These are phyloP conservation scores for Hyphopichia burtonii DNA, from an alignment of 1,139 yeast genomes.

Conservation along the genomic window DNA sequence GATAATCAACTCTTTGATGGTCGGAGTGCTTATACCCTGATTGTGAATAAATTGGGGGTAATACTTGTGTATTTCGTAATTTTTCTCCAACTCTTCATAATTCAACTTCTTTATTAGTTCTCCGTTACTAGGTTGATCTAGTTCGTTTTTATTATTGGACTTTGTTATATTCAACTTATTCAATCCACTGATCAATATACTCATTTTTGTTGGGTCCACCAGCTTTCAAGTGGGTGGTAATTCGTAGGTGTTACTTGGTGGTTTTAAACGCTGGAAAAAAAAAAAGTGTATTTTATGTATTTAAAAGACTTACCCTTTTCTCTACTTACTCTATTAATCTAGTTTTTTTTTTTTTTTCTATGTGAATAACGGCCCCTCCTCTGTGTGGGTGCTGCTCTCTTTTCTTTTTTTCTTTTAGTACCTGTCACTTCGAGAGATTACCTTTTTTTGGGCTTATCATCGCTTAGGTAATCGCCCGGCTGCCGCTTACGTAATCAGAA, in stretches of 20 bases:
- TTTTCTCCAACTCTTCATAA: conserved; percentile 37
- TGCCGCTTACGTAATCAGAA: no score
- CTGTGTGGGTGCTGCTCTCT: no score
- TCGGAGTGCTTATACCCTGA: conserved; percentile 37
- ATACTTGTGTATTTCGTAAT: conserved; percentile 38
- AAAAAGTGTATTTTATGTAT: no score
- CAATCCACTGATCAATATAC: conserved; percentile 12
- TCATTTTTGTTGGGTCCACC: conserved; percentile 4
- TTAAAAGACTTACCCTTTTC: no score
- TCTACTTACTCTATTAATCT: no score
- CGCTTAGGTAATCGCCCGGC: no score
- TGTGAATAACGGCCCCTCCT: no score
- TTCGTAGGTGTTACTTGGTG: no score
- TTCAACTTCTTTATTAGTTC: conserved; percentile 25
- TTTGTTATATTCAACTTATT: conserved; percentile 11
- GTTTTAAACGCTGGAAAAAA: no score
- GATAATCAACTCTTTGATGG: conserved; percentile 30
- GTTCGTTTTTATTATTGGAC: not conserved
- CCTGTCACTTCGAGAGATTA: no score
- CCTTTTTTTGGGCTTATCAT: not conserved
- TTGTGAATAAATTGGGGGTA: conserved; percentile 43
- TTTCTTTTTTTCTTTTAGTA: no score
- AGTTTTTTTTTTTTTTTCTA: no score
- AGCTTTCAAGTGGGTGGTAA: not conserved
- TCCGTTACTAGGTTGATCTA: conserved; percentile 11